These are phyloP conservation scores for Cenchrus purpureus DNA, from an alignment of 176 grass and related monocot species.

Conservation along the genomic window DNA sequence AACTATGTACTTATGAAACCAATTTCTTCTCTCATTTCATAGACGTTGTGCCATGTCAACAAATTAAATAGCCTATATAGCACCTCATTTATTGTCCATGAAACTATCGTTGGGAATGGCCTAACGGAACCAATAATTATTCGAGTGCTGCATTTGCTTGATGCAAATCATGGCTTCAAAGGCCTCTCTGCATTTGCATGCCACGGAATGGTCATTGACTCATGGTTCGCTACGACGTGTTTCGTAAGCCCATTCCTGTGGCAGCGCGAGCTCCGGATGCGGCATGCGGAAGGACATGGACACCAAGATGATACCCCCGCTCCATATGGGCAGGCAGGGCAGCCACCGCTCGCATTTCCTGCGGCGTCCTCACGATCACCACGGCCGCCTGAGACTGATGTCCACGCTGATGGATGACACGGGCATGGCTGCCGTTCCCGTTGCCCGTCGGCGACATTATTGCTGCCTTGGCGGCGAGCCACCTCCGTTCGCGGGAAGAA, in stretches of 20 bases:
- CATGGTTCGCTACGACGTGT: background rate
- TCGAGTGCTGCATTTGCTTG: background rate
- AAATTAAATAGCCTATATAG: too few species aligned
- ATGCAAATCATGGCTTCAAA: background rate
- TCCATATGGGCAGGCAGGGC: too few species aligned
- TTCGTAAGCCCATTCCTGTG: constrained; percentile 3
- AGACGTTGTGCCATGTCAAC: too few species aligned
- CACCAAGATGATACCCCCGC: background rate
- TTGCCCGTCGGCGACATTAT: background rate
- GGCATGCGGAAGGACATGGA: too few species aligned
- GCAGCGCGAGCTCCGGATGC: background rate
- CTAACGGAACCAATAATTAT: background rate
- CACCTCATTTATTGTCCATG: too few species aligned
- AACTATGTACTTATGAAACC: too few species aligned
- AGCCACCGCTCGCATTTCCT: background rate
- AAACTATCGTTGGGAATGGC: too few species aligned
- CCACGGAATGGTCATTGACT: too few species aligned
- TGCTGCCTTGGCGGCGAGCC: background rate
- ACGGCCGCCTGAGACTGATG: background rate
- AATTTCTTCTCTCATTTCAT: too few species aligned
- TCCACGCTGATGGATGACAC: background rate
- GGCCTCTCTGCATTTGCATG: background rate
- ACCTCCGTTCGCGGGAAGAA: background rate
- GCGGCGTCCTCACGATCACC: background rate
- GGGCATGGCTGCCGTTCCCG: background rate